Evolutionary conservation across 441 rosid genomes (phyloP), one percentile per base, ranked within the genome.

Genomic region (Eutrema salsugineum): DNA sequence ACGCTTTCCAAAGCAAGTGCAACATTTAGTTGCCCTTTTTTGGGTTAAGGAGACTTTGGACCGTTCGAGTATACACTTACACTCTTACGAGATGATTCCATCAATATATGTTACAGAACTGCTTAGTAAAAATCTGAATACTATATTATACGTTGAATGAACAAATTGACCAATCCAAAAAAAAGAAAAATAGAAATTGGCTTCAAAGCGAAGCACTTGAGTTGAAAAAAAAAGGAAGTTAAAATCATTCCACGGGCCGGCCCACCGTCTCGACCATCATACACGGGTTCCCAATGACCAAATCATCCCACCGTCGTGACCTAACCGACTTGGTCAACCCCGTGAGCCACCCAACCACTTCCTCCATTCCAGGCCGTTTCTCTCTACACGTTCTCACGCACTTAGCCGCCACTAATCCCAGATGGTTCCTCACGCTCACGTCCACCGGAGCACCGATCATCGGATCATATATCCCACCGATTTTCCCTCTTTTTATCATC

Each of bases 311-410:
- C 0, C 96, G 82, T 75, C 91, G 90, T 43, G 87, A 83, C 56
- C 92, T 93, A 60, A 91, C 91, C 78, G 88, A 79, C 80, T 88
- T 89, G 71, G 87, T 85, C 70, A 91, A 65, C 43, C 87, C 80
- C 15, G 85, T 83, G 63, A 93, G 80, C 98, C 98, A 93, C 59
- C 76, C 85, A 40, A 82, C 98, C 17, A 95, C 84, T 71, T 95
- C 98, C 63, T 83, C 86, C 97, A 95, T 95, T 0, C 91, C 66
- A 2, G 99, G 99, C 70, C 99, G 80, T 74, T 90, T 85, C 88
- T 95, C 99, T 83, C 97, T 87, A 65, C 97, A 95, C 49, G 96
- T 88, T 80, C 99, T 89, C 78, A 95, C 99, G 62, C 99, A 93
- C 83, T 88, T 93, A 5, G 89, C 88, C 30, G 96, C 99, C 62